A percentile compares a stretch with the other conserved stretches of the same genome.
Evolutionary conservation across 805 yeast species (phyloP).

Genomic region (Nakazawaea pomicola): DNA sequence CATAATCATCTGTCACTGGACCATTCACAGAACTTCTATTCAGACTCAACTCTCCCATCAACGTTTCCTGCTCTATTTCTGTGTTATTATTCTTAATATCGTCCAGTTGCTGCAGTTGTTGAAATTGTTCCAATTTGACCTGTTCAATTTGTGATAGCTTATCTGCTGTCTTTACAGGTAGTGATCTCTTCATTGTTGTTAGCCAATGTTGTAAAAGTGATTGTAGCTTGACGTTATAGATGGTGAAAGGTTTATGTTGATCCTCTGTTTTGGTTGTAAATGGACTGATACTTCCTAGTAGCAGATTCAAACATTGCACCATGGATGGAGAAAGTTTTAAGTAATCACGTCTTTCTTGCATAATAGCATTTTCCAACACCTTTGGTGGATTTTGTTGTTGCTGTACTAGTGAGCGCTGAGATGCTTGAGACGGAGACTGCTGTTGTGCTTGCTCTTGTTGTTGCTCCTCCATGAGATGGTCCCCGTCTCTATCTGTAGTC

Average conservation of each 20-base stretch:
- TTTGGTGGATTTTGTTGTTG: not conserved
- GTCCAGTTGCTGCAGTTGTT: slow-evolving; percentile 6
- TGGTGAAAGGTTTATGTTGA: not conserved
- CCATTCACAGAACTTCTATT: not conserved
- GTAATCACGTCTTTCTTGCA: slow-evolving; percentile 2
- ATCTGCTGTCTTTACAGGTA: slow-evolving; percentile 10
- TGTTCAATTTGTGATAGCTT: slow-evolving; percentile 16
- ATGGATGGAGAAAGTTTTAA: not conserved
- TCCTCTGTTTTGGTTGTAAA: not conserved
- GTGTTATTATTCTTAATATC: not conserved
- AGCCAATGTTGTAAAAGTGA: slow-evolving; percentile 11
- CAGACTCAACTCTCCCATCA: slow-evolving; percentile 10
- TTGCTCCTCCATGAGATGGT: slow-evolving; percentile 8
- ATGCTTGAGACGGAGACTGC: not conserved
- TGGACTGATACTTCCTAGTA: slow-evolving; percentile 4
- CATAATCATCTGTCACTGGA: not conserved
- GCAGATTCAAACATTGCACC: slow-evolving; percentile 1
- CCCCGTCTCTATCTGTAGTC: slow-evolving; percentile 9
- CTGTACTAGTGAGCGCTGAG: not conserved
- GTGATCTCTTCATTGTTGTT: not conserved
- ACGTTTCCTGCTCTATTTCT: slow-evolving; percentile 11
- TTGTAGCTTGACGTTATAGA: slow-evolving; percentile 1
- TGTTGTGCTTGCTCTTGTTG: slow-evolving; percentile 1
- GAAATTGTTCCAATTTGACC: slow-evolving; percentile 13
- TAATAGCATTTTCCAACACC: not conserved